A percentile compares a stretch with the other conserved stretches of the same genome.
These are phyloP conservation scores for Exophiala lecanii-corni DNA, from an alignment of 2,329 filamentous ascomycete species.

Conservation along the genomic window DNA sequence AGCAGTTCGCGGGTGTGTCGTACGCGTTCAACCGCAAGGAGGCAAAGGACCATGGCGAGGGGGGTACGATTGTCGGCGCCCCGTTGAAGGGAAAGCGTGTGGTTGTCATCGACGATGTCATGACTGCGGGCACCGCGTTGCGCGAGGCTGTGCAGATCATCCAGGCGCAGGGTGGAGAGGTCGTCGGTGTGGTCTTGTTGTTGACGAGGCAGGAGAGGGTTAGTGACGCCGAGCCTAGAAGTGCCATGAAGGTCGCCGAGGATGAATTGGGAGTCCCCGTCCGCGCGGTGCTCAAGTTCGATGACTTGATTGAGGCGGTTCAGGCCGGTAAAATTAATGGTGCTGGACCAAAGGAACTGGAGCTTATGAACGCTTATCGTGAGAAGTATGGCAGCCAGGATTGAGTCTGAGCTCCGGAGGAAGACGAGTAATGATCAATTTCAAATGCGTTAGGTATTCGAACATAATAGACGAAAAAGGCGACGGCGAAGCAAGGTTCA, in stretches of 20 bases:
- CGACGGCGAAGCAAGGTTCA: too few relatives aligned
- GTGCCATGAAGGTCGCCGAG: constrained; percentile 79
- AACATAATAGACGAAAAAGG: too few relatives aligned
- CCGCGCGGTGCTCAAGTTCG: constrained; percentile 73
- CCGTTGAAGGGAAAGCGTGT: constrained; percentile 78
- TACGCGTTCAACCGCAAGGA: constrained; percentile 97
- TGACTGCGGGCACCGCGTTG: constrained; percentile 92
- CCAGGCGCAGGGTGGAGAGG: constrained; percentile 72
- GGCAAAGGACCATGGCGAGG: constrained; percentile 92
- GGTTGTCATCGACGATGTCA: constrained; percentile 92
- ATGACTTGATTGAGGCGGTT: constrained; percentile 72
- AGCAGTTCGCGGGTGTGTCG: constrained; percentile 48
- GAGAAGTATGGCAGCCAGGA: constrained; percentile 38
- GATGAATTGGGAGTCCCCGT: constrained; percentile 81
- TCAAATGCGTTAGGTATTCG: too few relatives aligned
- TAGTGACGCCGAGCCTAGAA: constrained; percentile 66
- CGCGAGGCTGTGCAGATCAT: constrained; percentile 90
- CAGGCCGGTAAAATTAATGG: constrained; percentile 44
- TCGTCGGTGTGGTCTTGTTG: constrained; percentile 83
- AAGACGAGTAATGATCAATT: too few relatives aligned
- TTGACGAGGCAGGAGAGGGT: constrained; percentile 64
- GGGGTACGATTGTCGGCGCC: constrained; percentile 86
- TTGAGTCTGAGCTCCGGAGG: too few relatives aligned
- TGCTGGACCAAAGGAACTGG: constrained; percentile 59
- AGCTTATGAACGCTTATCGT: constrained; percentile 69